Evolutionary conservation across 2,329 filamentous ascomycete genomes (phyloP).

Genomic region (Beauveria varroae): DNA sequence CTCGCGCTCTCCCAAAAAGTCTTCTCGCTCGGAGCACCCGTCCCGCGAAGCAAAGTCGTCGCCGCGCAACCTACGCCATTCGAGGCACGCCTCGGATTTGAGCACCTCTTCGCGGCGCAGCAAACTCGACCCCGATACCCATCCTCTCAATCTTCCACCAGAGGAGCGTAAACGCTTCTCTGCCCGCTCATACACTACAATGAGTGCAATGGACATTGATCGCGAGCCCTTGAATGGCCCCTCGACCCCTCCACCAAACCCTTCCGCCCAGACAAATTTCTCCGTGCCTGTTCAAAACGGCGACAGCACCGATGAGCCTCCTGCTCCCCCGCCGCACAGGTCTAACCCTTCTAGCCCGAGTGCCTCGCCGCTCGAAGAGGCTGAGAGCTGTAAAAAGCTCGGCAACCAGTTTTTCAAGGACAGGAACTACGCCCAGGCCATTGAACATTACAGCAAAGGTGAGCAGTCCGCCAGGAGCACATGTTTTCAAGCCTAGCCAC

Average conservation of each 20-base stretch:
- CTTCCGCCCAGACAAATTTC: slow-evolving; percentile 36
- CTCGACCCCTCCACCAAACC: slow-evolving; percentile 44
- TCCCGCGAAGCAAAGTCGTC: slow-evolving; percentile 21
- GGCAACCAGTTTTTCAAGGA: slow-evolving; percentile 98
- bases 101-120: slow-evolving; percentile 38
- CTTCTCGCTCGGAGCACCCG: slow-evolving; percentile 22
- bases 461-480: slow-evolving; percentile 21
- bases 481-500: not conserved
- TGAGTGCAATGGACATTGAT: slow-evolving; percentile 72
- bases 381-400: slow-evolving; percentile 83
- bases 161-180: slow-evolving; percentile 78
- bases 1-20: slow-evolving; percentile 30
- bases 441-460: slow-evolving; percentile 95
- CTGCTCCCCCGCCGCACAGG: slow-evolving; percentile 65
- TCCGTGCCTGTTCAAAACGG: slow-evolving; percentile 46
- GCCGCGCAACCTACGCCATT: slow-evolving; percentile 37
- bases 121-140: slow-evolving; percentile 61
- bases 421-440: slow-evolving; percentile 78
- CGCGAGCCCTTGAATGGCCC: slow-evolving; percentile 48
- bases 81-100: slow-evolving; percentile 41
- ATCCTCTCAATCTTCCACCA: slow-evolving; percentile 84
- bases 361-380: slow-evolving; percentile 57
- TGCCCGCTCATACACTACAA: slow-evolving; percentile 50
- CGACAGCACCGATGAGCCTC: slow-evolving; percentile 39
- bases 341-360: slow-evolving; percentile 54